These are phyloP conservation scores for Botrytis paeoniae DNA, from an alignment of 2,329 filamentous ascomycete species.

Conservation along the genomic window DNA sequence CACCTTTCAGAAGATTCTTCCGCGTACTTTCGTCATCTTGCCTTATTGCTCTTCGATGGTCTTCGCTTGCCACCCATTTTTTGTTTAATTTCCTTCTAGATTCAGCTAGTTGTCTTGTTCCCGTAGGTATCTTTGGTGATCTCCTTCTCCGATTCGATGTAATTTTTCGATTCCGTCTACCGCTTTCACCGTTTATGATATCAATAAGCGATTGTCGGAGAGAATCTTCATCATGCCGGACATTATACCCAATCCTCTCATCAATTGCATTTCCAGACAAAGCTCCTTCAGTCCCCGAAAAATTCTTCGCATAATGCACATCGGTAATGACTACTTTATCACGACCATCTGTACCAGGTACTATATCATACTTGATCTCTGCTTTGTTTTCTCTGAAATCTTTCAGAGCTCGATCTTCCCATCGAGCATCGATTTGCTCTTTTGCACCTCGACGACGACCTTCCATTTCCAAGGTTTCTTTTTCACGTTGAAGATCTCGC, in stretches of 20 bases:
- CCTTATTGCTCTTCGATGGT: neutral
- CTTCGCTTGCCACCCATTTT: neutral
- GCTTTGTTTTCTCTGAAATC: constrained; percentile 1
- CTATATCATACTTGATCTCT: neutral
- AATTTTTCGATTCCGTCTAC: neutral
- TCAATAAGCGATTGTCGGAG: neutral
- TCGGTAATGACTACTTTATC: neutral
- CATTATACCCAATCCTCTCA: neutral
- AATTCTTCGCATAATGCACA: neutral
- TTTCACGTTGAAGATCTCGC: constrained; percentile 11
- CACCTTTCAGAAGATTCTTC: neutral
- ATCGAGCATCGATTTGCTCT: constrained; percentile 8
- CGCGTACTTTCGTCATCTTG: constrained; percentile 1
- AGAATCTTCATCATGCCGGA: neutral
- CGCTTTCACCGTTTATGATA: neutral
- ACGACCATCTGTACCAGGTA: neutral
- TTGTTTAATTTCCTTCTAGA: constrained; percentile 1
- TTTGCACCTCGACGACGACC: constrained; percentile 13
- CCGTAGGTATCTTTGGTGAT: constrained; percentile 2
- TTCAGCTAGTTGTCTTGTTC: constrained; percentile 4
- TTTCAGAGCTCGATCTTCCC: neutral
- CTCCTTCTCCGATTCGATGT: neutral
- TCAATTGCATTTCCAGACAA: neutral
- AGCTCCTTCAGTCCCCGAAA: neutral
- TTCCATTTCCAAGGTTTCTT: constrained; percentile 13